phyloP scores from a whole-genome alignment of 129 eudicot genomes.

The Flaveria brownii region DNA sequence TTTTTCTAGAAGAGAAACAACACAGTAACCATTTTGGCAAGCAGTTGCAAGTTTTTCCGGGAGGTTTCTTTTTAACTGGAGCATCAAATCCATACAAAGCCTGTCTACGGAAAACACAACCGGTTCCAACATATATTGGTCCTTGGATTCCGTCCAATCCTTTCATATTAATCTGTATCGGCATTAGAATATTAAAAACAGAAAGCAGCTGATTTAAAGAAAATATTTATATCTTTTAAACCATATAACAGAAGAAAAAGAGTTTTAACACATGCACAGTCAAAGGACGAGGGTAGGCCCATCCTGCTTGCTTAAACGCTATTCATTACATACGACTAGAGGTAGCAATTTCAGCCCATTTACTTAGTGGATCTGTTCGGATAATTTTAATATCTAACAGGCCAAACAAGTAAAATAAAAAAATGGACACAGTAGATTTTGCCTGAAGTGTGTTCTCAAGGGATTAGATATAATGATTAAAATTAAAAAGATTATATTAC shows the following conservation, averaged over 20 bases:
- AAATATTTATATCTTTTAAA: too few species aligned
- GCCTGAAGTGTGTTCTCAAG: too few species aligned
- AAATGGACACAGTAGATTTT: too few species aligned
- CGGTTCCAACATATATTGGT: conserved; percentile 47
- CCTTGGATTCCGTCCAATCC: conserved; percentile 48
- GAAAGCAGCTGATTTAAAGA: background rate
- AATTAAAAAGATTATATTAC: background rate
- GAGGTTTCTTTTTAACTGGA: conserved; percentile 58
- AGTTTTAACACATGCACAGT: too few species aligned
- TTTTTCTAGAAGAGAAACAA: conserved; percentile 50
- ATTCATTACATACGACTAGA: background rate
- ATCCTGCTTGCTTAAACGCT: too few species aligned
- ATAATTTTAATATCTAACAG: background rate
- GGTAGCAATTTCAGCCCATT: background rate
- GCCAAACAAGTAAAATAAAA: background rate
- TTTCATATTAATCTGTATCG: conserved; percentile 41
- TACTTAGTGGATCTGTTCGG: background rate
- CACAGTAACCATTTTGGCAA: conserved; percentile 67
- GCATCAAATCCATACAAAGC: conserved; percentile 82
- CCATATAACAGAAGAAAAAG: too few species aligned
- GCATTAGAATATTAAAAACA: background rate
- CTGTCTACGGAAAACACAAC: conserved; percentile 48
- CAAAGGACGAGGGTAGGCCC: too few species aligned
- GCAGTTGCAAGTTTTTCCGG: conserved; percentile 73
- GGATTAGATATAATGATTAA: background rate